Base-by-base conservation (phyloP, 1,284 basidiomycete genomes). In the Laetiporus sulphureus region DNA sequence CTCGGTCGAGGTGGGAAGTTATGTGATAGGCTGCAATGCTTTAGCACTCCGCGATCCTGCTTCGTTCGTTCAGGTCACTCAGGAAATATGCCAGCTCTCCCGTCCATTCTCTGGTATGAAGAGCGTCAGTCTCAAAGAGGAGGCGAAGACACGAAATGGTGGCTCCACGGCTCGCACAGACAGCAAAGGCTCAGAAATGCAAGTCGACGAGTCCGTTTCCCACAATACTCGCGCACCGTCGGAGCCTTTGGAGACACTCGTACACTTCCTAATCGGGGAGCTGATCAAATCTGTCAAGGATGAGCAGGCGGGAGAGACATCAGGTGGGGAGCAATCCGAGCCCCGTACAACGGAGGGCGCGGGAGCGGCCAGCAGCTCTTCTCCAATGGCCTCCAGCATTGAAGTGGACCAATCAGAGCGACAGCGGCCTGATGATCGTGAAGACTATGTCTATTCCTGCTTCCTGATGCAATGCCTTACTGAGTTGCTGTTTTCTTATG, bases 401-500 rank as follows among this genome's bases (percentile, higher is more conserved):
- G 36, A 12, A 8, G 40, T 41, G 38, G 10, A 16, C 18, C 31
- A 35, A 2, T 38, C 16, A 6, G 18, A 18, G 11, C 12, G 27
- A 5, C 35, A 42, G 8, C 13, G 30, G n/a, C 32, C 41, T 7
- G 24, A 44, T 20, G 50, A 51, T 44, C 49, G 52, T 18, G 54
- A 55, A 20, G 69, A 75, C 46, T 73, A 70, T 54, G 67, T 83
- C 47, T 95, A 94, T 58, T 71, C 79, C 11, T 88, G 84, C 54
- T 91, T 97, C 68, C 65, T 97, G 46, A 88, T 98, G 80, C 90
- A 95, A 57, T 84, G 84, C 49, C 69, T 98, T 36, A 91, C 91
- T 1, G 95, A 99, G 66, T 71, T 98, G 2, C 66, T 96, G 1
- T 93, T 95, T 45, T 97, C 93, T 13, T 99, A 99, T 60, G 83